A percentile compares a stretch with the other conserved stretches of the same genome.
Evolutionary conservation across 73 alveolate species (phyloP).

Genomic region (Paramecium caudatum): DNA sequence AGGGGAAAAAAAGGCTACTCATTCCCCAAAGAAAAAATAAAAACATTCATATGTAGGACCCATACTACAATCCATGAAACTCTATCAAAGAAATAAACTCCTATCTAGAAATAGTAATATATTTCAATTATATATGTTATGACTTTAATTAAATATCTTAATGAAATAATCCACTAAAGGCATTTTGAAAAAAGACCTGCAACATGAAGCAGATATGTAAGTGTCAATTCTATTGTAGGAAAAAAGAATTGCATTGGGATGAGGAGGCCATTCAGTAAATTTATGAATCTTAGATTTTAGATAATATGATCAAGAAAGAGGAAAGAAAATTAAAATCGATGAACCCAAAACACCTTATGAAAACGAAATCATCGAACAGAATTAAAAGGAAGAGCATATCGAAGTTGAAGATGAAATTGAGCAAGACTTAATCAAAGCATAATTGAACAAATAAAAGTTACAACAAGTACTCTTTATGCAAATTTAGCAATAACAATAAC

Average conservation of each 20-base stretch:
- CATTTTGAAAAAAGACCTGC: not conserved
- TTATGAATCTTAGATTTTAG: slow-evolving; percentile 9
- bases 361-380: slow-evolving; percentile 66
- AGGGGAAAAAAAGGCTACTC: not conserved
- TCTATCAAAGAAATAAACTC: not conserved
- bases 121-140: not conserved
- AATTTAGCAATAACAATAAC: not conserved
- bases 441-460: slow-evolving; percentile 38
- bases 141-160: not conserved
- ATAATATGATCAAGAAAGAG: slow-evolving; percentile 78
- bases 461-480: not conserved
- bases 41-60: not conserved
- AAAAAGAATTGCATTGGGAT: slow-evolving; percentile 80
- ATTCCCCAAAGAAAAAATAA: not conserved
- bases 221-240: slow-evolving; percentile 57
- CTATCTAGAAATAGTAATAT: not conserved
- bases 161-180: slow-evolving; percentile 55
- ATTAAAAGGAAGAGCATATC: slow-evolving; percentile 56
- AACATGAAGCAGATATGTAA: slow-evolving; percentile 38
- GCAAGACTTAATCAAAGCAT: slow-evolving; percentile 31
- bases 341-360: slow-evolving; percentile 85
- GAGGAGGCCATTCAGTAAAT: slow-evolving; percentile 77
- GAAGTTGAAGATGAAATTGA: slow-evolving; percentile 64
- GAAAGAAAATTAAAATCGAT: slow-evolving; percentile 78
- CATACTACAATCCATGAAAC: not conserved